Percentiles rank a stretch among this genome's conserved stretches.
These are phyloP conservation scores for Sambucus nigra DNA, from an alignment of 129 eudicot species.

Conservation along the genomic window DNA sequence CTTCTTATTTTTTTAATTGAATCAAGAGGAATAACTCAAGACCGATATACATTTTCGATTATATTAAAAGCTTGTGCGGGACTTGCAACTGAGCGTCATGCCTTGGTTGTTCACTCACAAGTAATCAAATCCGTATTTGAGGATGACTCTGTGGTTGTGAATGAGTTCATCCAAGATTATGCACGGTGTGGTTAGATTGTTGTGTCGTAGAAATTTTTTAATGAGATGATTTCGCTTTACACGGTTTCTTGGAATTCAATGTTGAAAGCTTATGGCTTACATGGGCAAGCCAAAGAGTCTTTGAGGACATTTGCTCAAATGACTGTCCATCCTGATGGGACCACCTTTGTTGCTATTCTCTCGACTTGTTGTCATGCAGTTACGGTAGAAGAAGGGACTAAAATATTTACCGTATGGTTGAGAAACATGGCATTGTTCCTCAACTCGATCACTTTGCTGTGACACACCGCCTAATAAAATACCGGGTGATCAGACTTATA, in stretches of 20 bases:
- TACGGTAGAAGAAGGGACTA: slow-evolving; percentile 53
- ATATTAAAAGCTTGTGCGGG: slow-evolving; percentile 68
- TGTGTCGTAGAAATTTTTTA: slow-evolving; percentile 38
- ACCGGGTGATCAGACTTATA: no score
- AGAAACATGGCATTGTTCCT: slow-evolving; percentile 40
- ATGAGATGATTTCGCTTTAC: slow-evolving; percentile 33
- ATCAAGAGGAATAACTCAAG: slow-evolving; percentile 37
- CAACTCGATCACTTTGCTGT: slow-evolving; percentile 73
- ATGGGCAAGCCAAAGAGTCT: slow-evolving; percentile 42
- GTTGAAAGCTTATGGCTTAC: slow-evolving; percentile 65
- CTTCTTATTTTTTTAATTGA: slow-evolving; percentile 30
- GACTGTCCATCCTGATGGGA: slow-evolving; percentile 42
- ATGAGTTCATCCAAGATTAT: slow-evolving; percentile 65
- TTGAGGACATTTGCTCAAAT: slow-evolving; percentile 37
- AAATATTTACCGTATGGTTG: slow-evolving; percentile 42
- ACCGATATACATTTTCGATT: slow-evolving; percentile 41
- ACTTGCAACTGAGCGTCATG: slow-evolving; percentile 44
- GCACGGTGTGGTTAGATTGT: slow-evolving; percentile 59
- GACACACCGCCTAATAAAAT: no score
- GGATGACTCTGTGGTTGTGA: slow-evolving; percentile 40
- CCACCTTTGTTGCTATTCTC: slow-evolving; percentile 67
- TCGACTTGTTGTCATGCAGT: slow-evolving; percentile 79
- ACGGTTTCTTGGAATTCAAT: slow-evolving; percentile 77
- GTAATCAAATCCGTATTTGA: slow-evolving; percentile 40
- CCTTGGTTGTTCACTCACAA: slow-evolving; percentile 42